These are phyloP conservation scores for Xylaria bambusicola DNA, from an alignment of 495 filamentous ascomycete species.

Conservation along the genomic window DNA sequence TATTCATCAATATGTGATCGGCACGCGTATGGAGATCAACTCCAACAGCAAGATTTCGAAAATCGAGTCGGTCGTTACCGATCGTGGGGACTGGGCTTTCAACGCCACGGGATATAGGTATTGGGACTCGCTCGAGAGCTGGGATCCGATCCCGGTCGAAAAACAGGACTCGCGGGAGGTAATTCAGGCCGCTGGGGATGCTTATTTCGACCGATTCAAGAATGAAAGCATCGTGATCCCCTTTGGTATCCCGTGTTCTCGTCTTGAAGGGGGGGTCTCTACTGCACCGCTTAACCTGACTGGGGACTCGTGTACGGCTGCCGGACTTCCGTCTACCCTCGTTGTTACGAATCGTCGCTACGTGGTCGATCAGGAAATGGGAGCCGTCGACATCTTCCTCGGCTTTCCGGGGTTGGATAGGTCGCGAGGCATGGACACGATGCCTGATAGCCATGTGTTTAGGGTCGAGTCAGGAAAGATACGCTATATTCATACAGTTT, in stretches of 20 bases:
- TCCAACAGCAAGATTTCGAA: constrained; percentile 31
- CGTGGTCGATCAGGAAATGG: constrained; percentile 41
- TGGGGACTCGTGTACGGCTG: constrained; percentile 34
- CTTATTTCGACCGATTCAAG: constrained; percentile 41
- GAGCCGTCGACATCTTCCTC: constrained; percentile 39
- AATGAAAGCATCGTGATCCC: constrained; percentile 37
- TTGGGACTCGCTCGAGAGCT: constrained; percentile 37
- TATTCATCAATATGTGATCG: constrained; percentile 27
- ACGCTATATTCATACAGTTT: constrained; percentile 40
- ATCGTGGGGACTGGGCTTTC: constrained; percentile 44
- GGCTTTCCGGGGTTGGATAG: constrained; percentile 42
- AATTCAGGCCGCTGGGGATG: constrained; percentile 39
- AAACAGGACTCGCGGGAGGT: constrained; percentile 31
- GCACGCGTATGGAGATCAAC: constrained; percentile 22
- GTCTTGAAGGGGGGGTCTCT: constrained; percentile 42
- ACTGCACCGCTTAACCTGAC: constrained; percentile 32
- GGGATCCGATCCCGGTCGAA: constrained; percentile 35
- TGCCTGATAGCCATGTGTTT: constrained; percentile 40
- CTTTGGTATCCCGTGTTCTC: constrained; percentile 36
- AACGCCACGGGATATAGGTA: constrained; percentile 39
- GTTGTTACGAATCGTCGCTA: constrained; percentile 40
- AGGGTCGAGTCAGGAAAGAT: constrained; percentile 42
- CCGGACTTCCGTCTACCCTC: constrained; percentile 37
- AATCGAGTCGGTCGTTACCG: constrained; percentile 42
- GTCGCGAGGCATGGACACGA: constrained; percentile 30